Base-by-base conservation (phyloP, 495 filamentous ascomycete genomes). In the Cenococcum geophilum region DNA sequence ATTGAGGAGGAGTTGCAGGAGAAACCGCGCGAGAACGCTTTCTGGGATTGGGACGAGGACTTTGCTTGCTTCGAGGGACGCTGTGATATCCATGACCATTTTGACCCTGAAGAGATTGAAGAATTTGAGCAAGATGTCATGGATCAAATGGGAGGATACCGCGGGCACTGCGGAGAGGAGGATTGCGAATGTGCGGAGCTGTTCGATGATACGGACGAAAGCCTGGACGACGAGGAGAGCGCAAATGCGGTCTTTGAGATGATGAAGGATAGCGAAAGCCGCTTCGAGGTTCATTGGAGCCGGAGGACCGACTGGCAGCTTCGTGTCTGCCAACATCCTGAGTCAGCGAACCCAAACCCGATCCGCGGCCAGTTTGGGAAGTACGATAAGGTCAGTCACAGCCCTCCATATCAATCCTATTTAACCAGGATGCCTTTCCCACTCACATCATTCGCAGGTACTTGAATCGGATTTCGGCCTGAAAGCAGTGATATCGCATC, bases 1-100 rank as follows among this genome's bases (percentile, higher is more conserved):
- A 50, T 62, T 21, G 54, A 63, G 25, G 55, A 40, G 36, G 54
- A 56, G 27, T 23, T 25, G 22, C 12, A 52, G 14, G 22, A 5
- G 9, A 12, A 23, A 16, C 37, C 18, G 8, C 23, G 16, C 8
- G 10, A 0, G n/a, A 40, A 36, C 16, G 54, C 54, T 18, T 27
- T 12, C 9, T 36, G 18, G 14, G 20, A 11, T 6, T 56, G 54
- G 54, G 32, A 56, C 23, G 18, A 56, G 10, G 54, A 40, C 22
- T 56, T 36, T 56, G 11, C 9, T 6, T 56, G 54, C 54, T 56
- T 37, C n/a, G 20, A 56, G 34, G 54, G 32, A 5, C 20, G 18
- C 8, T 56, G 54, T 18, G 20, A n/a, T 0, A 8, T 43, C 16
- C 6, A 8, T n/a, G 54, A 56, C 16, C 54, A 56, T 25, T 56